phyloP scores from a whole-genome alignment of 2,329 filamentous ascomycete genomes.

The Penicillium polonicum region DNA sequence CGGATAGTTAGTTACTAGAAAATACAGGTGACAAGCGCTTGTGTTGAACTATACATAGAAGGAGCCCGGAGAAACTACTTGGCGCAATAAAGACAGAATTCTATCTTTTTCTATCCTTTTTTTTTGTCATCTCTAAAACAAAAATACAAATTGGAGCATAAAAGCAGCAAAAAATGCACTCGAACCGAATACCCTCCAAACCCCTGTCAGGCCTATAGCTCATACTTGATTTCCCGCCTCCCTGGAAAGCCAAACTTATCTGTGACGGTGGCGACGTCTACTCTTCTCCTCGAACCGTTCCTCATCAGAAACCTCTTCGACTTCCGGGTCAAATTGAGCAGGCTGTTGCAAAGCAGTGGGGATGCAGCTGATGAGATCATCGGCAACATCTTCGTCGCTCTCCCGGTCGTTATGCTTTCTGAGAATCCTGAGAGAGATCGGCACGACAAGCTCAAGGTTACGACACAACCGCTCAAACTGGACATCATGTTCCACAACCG shows the following conservation, averaged over 20 bases:
- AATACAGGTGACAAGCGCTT: neutral
- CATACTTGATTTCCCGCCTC: neutral
- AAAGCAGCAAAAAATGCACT: neutral
- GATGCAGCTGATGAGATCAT: constrained; percentile 5
- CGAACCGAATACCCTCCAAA: neutral
- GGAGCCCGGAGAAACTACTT: neutral
- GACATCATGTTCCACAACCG: neutral
- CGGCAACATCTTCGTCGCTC: neutral
- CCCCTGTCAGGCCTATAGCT: neutral
- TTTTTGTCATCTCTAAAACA: no score
- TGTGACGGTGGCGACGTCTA: neutral
- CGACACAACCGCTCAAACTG: neutral
- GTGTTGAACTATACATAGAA: neutral
- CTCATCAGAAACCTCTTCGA: neutral
- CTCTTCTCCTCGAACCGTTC: neutral
- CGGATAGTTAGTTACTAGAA: neutral
- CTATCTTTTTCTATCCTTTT: neutral
- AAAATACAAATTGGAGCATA: neutral
- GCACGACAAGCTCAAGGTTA: neutral
- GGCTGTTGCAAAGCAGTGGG: neutral
- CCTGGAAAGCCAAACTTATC: neutral
- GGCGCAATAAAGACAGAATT: no score
- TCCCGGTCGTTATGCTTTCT: neutral
- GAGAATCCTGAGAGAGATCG: neutral
- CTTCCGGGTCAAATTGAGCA: neutral